phyloP scores from a whole-genome alignment of 441 rosid genomes.

The Gossypium davidsonii region DNA sequence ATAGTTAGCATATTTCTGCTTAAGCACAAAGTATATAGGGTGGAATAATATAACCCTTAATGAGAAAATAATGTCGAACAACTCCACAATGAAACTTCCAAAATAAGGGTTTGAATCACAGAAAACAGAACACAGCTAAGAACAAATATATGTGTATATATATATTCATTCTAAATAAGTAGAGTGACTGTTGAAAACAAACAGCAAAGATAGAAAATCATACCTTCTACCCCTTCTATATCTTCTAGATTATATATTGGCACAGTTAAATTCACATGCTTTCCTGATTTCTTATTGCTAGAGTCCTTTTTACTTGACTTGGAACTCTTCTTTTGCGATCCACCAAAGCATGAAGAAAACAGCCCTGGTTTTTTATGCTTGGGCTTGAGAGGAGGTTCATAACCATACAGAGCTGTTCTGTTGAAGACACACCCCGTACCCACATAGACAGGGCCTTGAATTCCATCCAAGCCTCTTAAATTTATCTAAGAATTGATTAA shows the following conservation, averaged over 20 bases:
- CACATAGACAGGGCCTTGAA: constrained; percentile 98
- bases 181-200: not conserved
- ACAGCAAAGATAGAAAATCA: not conserved
- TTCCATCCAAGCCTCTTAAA: constrained; percentile 95
- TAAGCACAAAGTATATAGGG: no score
- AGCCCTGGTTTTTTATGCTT: constrained; percentile 74
- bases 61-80: no score
- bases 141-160: not conserved
- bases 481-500: constrained; percentile 49
- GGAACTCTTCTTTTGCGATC: constrained; percentile 68
- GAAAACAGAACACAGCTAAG: no score
- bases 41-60: no score
- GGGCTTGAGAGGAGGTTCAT: constrained; percentile 82
- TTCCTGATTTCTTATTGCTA: constrained; percentile 74
- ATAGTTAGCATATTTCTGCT: no score
- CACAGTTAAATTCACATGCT: constrained; percentile 79
- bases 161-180: not conserved
- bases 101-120: no score
- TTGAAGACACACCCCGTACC: constrained; percentile 99
- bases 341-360: constrained; percentile 74
- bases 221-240: constrained; percentile 98
- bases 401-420: constrained; percentile 88
- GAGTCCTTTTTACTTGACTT: constrained; percentile 63
- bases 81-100: no score
- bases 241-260: constrained; percentile 91